Conservation (phyloP, 371 early-diverging fungal genomes). For the Furculomyces boomerangus region DNA sequence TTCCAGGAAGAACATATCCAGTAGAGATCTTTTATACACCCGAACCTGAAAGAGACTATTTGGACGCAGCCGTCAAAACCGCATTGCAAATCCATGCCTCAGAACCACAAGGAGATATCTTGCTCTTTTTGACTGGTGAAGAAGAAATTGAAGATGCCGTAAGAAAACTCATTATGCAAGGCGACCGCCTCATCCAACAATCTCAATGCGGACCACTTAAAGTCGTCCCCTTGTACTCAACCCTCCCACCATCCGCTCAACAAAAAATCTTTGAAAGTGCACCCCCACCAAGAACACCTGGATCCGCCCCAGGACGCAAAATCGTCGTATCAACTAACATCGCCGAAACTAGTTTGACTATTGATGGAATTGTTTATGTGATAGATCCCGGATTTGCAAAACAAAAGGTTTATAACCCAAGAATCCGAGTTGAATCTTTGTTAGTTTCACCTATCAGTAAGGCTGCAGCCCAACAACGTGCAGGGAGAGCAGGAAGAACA, state of each 20-base stretch:
- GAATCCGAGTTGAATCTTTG: slow-evolving; percentile 66
- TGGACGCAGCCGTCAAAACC: slow-evolving; percentile 70
- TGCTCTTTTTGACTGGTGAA: slow-evolving; percentile 84
- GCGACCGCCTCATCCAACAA: slow-evolving; percentile 35
- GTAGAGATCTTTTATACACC: slow-evolving; percentile 82
- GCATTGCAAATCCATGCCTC: slow-evolving; percentile 67
- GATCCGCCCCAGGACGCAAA: slow-evolving; percentile 77
- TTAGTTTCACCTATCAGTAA: slow-evolving; percentile 56
- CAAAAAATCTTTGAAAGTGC: slow-evolving; percentile 81
- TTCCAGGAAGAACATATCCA: slow-evolving; percentile 80
- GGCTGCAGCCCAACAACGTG: slow-evolving; percentile 67
- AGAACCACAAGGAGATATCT: slow-evolving; percentile 74
- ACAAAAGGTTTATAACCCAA: slow-evolving; percentile 89
- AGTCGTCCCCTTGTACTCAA: slow-evolving; percentile 76
- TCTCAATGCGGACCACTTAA: slow-evolving; percentile 45
- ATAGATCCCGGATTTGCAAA: slow-evolving; percentile 96
- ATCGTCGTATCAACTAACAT: slow-evolving; percentile 94
- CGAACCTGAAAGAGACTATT: slow-evolving; percentile 71
- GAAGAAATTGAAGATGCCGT: slow-evolving; percentile 87
- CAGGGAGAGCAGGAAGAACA: slow-evolving; percentile 85
- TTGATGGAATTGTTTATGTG: slow-evolving; percentile 95
- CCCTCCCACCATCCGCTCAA: slow-evolving; percentile 81
- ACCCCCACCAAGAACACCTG: slow-evolving; percentile 50
- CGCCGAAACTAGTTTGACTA: slow-evolving; percentile 97
- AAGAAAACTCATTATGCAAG: slow-evolving; percentile 43